Conservation (phyloP, 1,284 basidiomycete species). For the Cutaneotrichosporon arboriforme region DNA sequence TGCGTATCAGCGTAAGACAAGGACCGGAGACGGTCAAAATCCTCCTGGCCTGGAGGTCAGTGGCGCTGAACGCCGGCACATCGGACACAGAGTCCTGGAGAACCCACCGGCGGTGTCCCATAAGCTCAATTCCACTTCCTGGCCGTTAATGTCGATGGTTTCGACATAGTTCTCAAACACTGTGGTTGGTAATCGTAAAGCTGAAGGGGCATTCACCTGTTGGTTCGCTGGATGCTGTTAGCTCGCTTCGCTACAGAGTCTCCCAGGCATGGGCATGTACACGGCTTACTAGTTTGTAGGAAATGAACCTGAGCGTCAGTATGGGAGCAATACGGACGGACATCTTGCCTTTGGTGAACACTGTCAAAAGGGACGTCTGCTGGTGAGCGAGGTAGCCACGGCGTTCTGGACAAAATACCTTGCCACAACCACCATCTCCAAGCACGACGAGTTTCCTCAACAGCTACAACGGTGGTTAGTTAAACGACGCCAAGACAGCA, state of each 20-base stretch:
- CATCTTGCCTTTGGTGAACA: conserved; percentile 44
- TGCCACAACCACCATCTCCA: conserved; percentile 87
- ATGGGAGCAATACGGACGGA: conserved; percentile 9
- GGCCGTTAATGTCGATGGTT: conserved; percentile 72
- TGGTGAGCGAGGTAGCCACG: conserved; percentile 50
- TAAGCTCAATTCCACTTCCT: conserved; percentile 77
- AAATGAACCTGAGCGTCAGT: conserved; percentile 34
- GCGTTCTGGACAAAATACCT: conserved; percentile 34
- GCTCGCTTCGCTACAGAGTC: not conserved
- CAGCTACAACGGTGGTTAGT: not conserved
- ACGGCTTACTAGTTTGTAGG: conserved; percentile 36
- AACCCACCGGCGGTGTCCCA: conserved; percentile 92
- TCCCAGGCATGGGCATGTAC: too few species aligned
- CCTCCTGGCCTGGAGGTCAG: conserved; percentile 75
- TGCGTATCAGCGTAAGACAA: conserved; percentile 92
- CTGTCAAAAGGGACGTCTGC: conserved; percentile 61
- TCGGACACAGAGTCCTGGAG: not conserved
- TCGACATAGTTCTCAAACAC: conserved; percentile 82
- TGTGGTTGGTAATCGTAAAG: too few species aligned
- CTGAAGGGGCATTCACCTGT: conserved; percentile 50
- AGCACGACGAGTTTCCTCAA: conserved; percentile 66
- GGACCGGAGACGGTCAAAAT: conserved; percentile 85
- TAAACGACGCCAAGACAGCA: not conserved
- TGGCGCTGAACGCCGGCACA: not conserved
- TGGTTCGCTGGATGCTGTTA: conserved; percentile 61